Evolutionary conservation across 164 flowering plant species (phyloP), one percentile per base, ranked within the genome.

Genomic region (Aristolochia californica): DNA sequence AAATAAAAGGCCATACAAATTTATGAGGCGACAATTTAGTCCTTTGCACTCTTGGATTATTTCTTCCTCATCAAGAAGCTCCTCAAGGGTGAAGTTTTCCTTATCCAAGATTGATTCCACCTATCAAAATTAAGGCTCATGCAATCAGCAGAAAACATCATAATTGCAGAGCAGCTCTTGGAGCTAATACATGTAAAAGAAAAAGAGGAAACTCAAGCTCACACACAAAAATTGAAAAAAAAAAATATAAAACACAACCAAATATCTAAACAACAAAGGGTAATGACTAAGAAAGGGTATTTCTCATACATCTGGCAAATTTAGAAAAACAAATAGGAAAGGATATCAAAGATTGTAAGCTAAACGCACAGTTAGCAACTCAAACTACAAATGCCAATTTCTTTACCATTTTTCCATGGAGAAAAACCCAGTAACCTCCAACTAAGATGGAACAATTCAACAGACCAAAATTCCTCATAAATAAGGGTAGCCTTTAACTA

Each of bases 31-130:
- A 43, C 88, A 80, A 58, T 93, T 93, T 44, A 93, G 70, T 48
- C 94, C 97, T 80, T 89, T 89, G 97, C 98, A 93, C 76, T 93
- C 98, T 77, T 93, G 98, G 63, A 93, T 89, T 63, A 87, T 82
- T 69, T 91, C 98, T 72, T 91, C 98, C 76, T 91, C 98, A 56
- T 91, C 98, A 70, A 91, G 66, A 48, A 93, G 94, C 78, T 89
- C 94, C 62, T 93, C 98, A 77, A 93, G 70, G n/a, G 87, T 83
- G 72, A 78, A 87, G 64, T 83, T 77, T 45, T 93, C 98, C 74
- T 93, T 89, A 76, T 93, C 98, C 56, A 93, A 61, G 18, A 93
- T 74, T 30, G 89, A 66, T 59, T 93, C 98, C 71, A 93, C 97
- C 98, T 93, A 13, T 26, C 17, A 25, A 62, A n/a, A n/a, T n/a